Conservation (phyloP, 2,329 filamentous ascomycete species). For the Colletotrichum lupini region DNA sequence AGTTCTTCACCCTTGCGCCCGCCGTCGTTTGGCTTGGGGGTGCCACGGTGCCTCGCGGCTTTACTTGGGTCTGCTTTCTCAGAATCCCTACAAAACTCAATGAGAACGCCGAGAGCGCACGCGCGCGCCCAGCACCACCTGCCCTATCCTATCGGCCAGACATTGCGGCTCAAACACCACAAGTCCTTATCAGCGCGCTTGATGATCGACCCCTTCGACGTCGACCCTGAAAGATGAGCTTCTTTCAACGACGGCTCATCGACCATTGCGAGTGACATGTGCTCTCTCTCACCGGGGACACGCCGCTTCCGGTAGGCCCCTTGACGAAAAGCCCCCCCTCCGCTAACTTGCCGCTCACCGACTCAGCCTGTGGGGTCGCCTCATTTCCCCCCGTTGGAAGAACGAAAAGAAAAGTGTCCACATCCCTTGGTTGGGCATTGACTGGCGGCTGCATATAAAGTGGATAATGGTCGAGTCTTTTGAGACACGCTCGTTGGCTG, state of each 20-base stretch:
- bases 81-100: not conserved
- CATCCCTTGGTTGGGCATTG: not conserved
- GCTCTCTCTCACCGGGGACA: not conserved
- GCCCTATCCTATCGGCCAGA: not conserved
- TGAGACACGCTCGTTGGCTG: not conserved
- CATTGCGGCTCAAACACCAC: slow-evolving; percentile 22
- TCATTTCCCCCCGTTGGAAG: not conserved
- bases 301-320: not conserved
- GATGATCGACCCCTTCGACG: not conserved
- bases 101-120: not conserved
- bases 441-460: slow-evolving; percentile 18
- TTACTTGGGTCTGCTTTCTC: not conserved
- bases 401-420: not conserved
- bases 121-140: not conserved
- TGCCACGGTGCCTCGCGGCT: not conserved
- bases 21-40: not conserved
- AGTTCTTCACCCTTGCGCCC: not conserved
- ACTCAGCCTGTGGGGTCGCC: not conserved
- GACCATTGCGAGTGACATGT: not conserved
- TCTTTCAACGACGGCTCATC: slow-evolving; percentile 26
- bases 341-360: not conserved
- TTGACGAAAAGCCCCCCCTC: not conserved
- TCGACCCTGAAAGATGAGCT: not conserved
- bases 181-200: not conserved
- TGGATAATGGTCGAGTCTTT: not conserved